A percentile compares a stretch with the other conserved stretches of the same genome.
Conservation (phyloP, 2,329 filamentous ascomycete genomes). For the Cryphonectria carpinicola region DNA sequence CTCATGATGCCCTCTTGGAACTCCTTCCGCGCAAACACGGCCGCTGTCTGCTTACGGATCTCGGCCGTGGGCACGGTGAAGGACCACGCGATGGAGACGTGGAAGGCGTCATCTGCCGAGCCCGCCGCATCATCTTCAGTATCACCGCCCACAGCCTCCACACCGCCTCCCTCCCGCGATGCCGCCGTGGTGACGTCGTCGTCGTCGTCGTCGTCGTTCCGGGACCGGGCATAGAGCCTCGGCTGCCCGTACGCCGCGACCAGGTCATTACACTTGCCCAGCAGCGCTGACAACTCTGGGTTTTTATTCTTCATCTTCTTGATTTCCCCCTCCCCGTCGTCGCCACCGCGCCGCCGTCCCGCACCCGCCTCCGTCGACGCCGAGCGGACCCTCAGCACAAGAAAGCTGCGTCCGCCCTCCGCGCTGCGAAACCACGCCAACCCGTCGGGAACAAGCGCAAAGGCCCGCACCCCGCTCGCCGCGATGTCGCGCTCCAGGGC, state of each 20-base stretch:
- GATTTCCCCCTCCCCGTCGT: constrained; percentile 15
- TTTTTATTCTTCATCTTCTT: constrained; percentile 47
- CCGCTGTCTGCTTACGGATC: constrained; percentile 43
- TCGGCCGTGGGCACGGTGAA: constrained; percentile 57
- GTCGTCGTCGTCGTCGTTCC: background rate
- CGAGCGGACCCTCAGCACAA: constrained; percentile 70
- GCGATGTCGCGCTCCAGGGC: constrained; percentile 51
- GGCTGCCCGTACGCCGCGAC: constrained; percentile 67
- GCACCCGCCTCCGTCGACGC: constrained; percentile 3
- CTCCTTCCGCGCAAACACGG: constrained; percentile 34
- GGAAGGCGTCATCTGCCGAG: constrained; percentile 62
- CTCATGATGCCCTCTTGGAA: constrained; percentile 37
- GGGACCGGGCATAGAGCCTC: constrained; percentile 62
- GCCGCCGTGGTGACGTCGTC: background rate
- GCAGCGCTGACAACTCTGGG: constrained; percentile 62
- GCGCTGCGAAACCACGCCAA: constrained; percentile 57
- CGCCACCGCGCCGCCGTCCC: background rate
- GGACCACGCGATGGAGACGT: constrained; percentile 89
- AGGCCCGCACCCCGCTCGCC: constrained; percentile 39
- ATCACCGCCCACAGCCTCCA: background rate
- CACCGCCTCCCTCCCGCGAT: constrained; percentile 27
- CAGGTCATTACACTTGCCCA: constrained; percentile 68
- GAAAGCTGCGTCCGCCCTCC: constrained; percentile 76
- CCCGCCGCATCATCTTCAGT: constrained; percentile 7
- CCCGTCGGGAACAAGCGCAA: constrained; percentile 33